These are phyloP conservation scores for Schoenoplectus tabernaemontani DNA, from an alignment of 202 grass and related monocot species.

Conservation along the genomic window DNA sequence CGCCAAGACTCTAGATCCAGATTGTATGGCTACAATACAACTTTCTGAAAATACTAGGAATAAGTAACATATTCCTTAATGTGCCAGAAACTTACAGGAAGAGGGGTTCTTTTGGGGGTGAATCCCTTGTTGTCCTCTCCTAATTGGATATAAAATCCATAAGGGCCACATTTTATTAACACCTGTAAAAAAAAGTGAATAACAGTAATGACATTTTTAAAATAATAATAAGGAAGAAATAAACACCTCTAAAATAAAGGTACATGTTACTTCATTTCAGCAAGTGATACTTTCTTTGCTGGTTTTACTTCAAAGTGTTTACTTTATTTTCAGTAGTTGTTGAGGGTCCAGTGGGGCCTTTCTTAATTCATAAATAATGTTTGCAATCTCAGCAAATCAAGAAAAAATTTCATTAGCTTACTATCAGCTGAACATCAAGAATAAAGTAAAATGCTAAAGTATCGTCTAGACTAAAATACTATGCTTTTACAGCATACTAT, in stretches of 20 bases:
- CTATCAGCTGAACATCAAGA: neutral
- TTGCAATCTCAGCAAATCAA: neutral
- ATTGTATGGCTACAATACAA: neutral
- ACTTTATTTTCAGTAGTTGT: neutral
- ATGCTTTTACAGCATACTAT: neutral
- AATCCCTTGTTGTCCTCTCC: slow-evolving; percentile 71
- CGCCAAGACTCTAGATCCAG: neutral
- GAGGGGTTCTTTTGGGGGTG: slow-evolving; percentile 57
- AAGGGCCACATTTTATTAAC: slow-evolving; percentile 82
- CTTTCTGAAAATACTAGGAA: neutral
- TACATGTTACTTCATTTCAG: neutral
- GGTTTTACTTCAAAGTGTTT: neutral
- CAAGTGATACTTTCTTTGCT: neutral
- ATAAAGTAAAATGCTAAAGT: neutral
- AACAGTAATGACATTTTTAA: neutral
- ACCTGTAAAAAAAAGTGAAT: slow-evolving; percentile 37
- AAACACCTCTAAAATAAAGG: slow-evolving; percentile 7
- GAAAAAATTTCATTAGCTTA: neutral
- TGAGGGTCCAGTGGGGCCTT: neutral
- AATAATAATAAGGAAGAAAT: too few species aligned
- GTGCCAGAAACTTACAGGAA: slow-evolving; percentile 46
- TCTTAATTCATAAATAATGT: neutral
- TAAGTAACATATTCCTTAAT: slow-evolving; percentile 2
- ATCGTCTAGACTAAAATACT: neutral
- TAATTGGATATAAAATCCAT: slow-evolving; percentile 81